Base-by-base conservation (phyloP, 345 rosid genomes). In the Laguncularia racemosa region DNA sequence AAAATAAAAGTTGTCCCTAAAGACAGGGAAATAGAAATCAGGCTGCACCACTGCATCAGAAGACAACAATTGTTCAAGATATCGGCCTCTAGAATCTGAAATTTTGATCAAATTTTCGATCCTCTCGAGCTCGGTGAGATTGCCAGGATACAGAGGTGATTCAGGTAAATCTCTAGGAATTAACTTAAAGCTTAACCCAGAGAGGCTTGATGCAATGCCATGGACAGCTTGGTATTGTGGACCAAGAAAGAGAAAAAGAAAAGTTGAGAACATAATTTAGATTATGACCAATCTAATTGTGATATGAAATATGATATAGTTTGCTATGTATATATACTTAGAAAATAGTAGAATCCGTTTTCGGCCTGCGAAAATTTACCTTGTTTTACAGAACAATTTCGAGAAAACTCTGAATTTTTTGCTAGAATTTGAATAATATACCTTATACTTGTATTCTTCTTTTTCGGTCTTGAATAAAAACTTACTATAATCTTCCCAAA, bases 111-210 rank as follows among this genome's bases (percentile, higher is more conserved):
- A 0, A 16, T 62, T 54, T 1, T 43, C 16, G 13, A 73, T 14
- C 56, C 50, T 65, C 56, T 74, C 59, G 4, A 13, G 13, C 26
- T 48, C 21, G 13, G 66, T 54, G 26, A 69, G 68, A 52, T 58
- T 62, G 54, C 71, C 71, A 3, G 67, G 59, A 16, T 69, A 62
- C 8, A 62, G 28, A 13, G 71, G 78, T 8, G 56, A 74, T 13
- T 55, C 62, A 3, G 56, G 63, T 6, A 63, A 69, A 63, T 64
- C 62, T 16, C 65, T 56, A 12, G 65, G 68, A 1, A 69, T 62
- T 23, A 74, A 40, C 11, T 45, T 44, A 4, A 48, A 45, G 54
- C 71, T 62, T 0, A 74, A 44, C 17, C 71, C 69, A 0, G 48
- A n/a, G 6, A 65, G 9, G 10, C 19, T 50, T 2, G 53, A 58